phyloP scores from a whole-genome alignment of 2,329 filamentous ascomycete species.

The Thyridium curvatum region DNA sequence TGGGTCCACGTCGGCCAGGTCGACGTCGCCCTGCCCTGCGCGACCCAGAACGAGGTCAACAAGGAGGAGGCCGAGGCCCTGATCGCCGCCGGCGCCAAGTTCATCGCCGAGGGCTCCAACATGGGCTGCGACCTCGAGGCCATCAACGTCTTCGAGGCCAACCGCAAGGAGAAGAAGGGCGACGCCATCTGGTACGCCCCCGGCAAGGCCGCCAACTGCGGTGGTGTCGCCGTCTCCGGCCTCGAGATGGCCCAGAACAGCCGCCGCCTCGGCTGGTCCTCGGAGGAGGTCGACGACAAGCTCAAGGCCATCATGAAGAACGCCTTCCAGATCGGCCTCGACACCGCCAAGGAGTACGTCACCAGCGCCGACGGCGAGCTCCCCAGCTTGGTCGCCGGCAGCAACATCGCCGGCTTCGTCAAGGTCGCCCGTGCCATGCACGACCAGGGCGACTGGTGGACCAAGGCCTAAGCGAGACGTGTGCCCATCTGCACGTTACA shows the following conservation, averaged over 20 bases:
- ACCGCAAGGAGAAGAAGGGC: constrained; percentile 62
- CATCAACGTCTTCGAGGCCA: constrained; percentile 85
- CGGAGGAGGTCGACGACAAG: constrained; percentile 83
- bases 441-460: constrained; percentile 94
- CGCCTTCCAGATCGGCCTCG: constrained; percentile 83
- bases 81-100: constrained; percentile 68
- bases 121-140: constrained; percentile 98
- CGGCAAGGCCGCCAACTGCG: constrained; percentile 94
- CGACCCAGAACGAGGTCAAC: constrained; percentile 96
- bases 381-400: constrained; percentile 84
- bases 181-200: constrained; percentile 89
- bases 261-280: constrained; percentile 73
- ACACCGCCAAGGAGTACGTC: constrained; percentile 87
- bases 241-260: constrained; percentile 99
- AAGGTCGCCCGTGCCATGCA: constrained; percentile 95
- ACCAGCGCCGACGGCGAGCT: constrained; percentile 72
- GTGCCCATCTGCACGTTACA: too few species aligned
- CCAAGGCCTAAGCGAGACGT: constrained; percentile 14
- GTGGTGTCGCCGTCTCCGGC: constrained; percentile 93
- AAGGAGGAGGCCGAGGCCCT: constrained; percentile 83
- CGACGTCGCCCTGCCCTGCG: constrained; percentile 86
- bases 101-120: constrained; percentile 95
- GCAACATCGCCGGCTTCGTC: constrained; percentile 95
- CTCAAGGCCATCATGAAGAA: constrained; percentile 93
- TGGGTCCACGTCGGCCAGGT: constrained; percentile 88